These are phyloP conservation scores for Sphaerulina musiva DNA, from an alignment of 2,329 filamentous ascomycete species.

Conservation along the genomic window DNA sequence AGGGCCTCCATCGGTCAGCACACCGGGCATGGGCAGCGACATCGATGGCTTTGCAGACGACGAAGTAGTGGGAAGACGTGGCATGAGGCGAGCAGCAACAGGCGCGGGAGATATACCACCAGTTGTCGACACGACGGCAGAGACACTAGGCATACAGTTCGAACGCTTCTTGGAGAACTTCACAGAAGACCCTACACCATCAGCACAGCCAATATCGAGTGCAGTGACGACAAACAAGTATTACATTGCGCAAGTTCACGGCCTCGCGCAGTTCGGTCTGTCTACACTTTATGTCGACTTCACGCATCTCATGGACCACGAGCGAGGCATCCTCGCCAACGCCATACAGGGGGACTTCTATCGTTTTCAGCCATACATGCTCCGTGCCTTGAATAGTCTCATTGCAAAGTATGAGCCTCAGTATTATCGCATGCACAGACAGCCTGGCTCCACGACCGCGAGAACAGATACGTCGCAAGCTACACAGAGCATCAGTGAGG, in stretches of 20 bases:
- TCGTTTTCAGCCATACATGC: constrained; percentile 87
- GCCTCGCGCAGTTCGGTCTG: constrained; percentile 65
- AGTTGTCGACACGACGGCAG: constrained; percentile 69
- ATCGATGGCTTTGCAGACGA: constrained; percentile 56
- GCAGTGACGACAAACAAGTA: constrained; percentile 71
- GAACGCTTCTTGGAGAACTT: constrained; percentile 74
- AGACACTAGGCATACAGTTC: constrained; percentile 68
- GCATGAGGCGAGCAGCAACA: constrained; percentile 41
- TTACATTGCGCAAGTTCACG: constrained; percentile 77
- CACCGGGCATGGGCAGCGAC: constrained; percentile 49
- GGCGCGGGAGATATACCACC: constrained; percentile 55
- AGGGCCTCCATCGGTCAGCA: constrained; percentile 47
- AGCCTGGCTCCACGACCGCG: constrained; percentile 68
- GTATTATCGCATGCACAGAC: constrained; percentile 88
- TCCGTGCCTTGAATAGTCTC: constrained; percentile 79
- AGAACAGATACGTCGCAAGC: constrained; percentile 55
- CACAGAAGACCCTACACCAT: constrained; percentile 61
- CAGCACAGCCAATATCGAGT: constrained; percentile 59
- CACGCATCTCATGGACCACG: constrained; percentile 70
- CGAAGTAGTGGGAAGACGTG: constrained; percentile 51
- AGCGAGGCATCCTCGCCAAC: constrained; percentile 73
- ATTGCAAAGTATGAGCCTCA: constrained; percentile 90
- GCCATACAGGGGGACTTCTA: constrained; percentile 90
- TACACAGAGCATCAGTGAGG: constrained; percentile 54
- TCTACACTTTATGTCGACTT: constrained; percentile 84